Evolutionary conservation across 1,284 basidiomycete genomes (phyloP).

Genomic region (Papiliotrema fonsecae): DNA sequence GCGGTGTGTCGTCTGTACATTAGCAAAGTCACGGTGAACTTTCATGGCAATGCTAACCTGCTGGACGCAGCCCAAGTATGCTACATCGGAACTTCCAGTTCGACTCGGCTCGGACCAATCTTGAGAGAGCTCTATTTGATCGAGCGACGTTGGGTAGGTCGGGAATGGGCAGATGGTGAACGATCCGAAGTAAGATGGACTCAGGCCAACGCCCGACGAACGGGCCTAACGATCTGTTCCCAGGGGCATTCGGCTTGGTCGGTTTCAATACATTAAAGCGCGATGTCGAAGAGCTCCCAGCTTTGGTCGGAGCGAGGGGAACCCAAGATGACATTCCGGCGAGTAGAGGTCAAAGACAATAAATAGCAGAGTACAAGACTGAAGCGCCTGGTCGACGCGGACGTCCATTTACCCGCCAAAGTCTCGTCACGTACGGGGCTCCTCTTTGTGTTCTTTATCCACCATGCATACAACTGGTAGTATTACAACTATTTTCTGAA

Average conservation of each 20-base stretch:
- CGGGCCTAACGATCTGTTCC: conserved; percentile 32
- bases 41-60: neutral
- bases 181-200: conserved; percentile 67
- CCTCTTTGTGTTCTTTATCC: too few relatives aligned
- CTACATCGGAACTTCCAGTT: conserved; percentile 71
- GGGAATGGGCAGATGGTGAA: conserved; percentile 66
- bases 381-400: too few relatives aligned
- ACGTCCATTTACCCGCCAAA: too few relatives aligned
- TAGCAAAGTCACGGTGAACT: neutral
- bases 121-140: conserved; percentile 60
- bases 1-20: conserved; percentile 1
- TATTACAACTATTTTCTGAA: neutral
- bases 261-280: conserved; percentile 36
- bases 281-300: neutral
- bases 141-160: conserved; percentile 72
- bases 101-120: conserved; percentile 62
- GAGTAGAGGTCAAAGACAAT: too few relatives aligned
- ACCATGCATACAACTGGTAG: too few relatives aligned
- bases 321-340: neutral
- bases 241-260: conserved; percentile 51
- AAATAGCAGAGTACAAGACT: too few relatives aligned
- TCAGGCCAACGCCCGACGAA: conserved; percentile 72
- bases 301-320: neutral
- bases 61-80: conserved; percentile 53
- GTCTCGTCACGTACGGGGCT: too few relatives aligned